These are phyloP conservation scores for Quercus suber DNA, from an alignment of 306 rosid genomes.

Conservation along the genomic window DNA sequence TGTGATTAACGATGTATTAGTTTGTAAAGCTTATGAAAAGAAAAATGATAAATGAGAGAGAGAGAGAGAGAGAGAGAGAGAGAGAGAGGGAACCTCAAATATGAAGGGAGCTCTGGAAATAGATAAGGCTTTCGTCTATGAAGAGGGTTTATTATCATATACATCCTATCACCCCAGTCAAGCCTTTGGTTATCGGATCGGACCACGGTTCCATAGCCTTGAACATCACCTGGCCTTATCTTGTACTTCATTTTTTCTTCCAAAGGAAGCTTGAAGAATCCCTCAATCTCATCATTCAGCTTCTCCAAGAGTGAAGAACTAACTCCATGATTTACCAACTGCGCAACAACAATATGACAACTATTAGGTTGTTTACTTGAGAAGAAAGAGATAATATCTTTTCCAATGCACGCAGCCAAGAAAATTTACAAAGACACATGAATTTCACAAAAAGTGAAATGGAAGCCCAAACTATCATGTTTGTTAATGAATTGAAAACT, in stretches of 20 bases:
- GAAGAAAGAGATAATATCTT: too few relatives aligned
- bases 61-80: not conserved
- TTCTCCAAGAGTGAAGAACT: conserved; percentile 22
- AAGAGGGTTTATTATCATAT: conserved; percentile 34
- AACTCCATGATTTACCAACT: conserved; percentile 59
- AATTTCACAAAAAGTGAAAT: too few relatives aligned
- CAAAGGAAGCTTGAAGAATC: conserved; percentile 39
- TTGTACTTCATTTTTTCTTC: conserved; percentile 38
- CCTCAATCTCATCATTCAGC: conserved; percentile 36
- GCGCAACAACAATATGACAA: not conserved
- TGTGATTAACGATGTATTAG: too few relatives aligned
- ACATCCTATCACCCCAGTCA: conserved; percentile 51
- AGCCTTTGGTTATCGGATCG: conserved; percentile 30
- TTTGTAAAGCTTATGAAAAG: not conserved
- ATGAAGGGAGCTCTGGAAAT: conserved; percentile 37
- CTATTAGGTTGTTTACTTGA: not conserved
- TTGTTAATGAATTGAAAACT: not conserved
- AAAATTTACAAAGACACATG: too few relatives aligned
- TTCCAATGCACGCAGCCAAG: too few relatives aligned
- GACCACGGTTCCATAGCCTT: conserved; percentile 42
- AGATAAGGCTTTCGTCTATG: conserved; percentile 34
- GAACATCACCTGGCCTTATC: conserved; percentile 34
- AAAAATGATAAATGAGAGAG: not conserved
- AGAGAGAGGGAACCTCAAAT: conserved; percentile 26
- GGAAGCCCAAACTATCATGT: not conserved